phyloP scores from a whole-genome alignment of 805 yeast species.

The Cyberlindnera maritima region DNA sequence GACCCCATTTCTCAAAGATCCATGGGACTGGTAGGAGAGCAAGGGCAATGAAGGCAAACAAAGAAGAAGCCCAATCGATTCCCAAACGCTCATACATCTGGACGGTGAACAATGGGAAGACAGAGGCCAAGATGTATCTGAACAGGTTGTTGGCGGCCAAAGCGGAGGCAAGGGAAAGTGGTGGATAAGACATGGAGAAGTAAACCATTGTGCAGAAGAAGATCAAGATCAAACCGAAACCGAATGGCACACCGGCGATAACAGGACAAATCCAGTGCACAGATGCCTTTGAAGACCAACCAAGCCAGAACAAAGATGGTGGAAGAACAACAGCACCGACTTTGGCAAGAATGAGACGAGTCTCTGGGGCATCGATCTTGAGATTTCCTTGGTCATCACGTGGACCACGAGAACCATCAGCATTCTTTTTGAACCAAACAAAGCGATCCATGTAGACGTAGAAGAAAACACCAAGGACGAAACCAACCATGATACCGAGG shows the following conservation, averaged over 20 bases:
- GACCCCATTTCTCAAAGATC: slow-evolving; percentile 60
- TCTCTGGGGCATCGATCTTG: slow-evolving; percentile 57
- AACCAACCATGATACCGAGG: slow-evolving; percentile 69
- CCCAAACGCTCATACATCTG: slow-evolving; percentile 77
- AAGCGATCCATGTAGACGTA: slow-evolving; percentile 49
- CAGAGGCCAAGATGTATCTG: slow-evolving; percentile 73
- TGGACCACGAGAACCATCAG: slow-evolving; percentile 62
- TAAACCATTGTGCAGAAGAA: slow-evolving; percentile 70
- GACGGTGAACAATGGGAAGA: slow-evolving; percentile 79
- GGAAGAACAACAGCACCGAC: slow-evolving; percentile 69
- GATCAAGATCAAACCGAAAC: slow-evolving; percentile 68
- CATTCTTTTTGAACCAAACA: slow-evolving; percentile 51
- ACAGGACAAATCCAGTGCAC: slow-evolving; percentile 79
- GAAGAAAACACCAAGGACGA: slow-evolving; percentile 50
- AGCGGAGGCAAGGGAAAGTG: slow-evolving; percentile 78
- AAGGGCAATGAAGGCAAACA: slow-evolving; percentile 62
- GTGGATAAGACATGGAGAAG: slow-evolving; percentile 71
- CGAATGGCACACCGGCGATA: slow-evolving; percentile 76
- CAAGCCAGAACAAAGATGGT: slow-evolving; percentile 73
- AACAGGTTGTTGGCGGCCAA: slow-evolving; percentile 83
- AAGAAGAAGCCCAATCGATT: slow-evolving; percentile 76
- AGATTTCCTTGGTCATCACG: slow-evolving; percentile 46
- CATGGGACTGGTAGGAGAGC: slow-evolving; percentile 76
- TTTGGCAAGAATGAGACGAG: slow-evolving; percentile 56
- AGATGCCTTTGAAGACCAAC: slow-evolving; percentile 61